Evolutionary conservation across 768 basidiomycete genomes (phyloP).

Genomic region (Serendipita sp.): DNA sequence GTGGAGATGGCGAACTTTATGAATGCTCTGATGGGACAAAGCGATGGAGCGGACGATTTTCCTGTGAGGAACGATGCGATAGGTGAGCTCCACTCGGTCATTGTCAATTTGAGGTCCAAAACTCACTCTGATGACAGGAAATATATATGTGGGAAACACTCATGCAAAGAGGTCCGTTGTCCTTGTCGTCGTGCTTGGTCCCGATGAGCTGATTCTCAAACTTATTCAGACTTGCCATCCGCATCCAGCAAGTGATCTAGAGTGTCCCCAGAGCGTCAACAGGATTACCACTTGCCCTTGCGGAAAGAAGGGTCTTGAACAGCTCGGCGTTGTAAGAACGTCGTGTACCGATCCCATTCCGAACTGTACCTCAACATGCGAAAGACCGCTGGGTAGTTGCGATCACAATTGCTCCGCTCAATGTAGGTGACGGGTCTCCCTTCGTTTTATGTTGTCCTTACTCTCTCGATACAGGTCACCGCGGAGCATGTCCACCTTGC

Average conservation of each 20-base stretch:
- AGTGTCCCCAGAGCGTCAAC: conserved; percentile 61
- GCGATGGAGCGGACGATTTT: conserved; percentile 50
- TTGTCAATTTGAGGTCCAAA: background rate
- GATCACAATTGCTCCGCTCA: conserved; percentile 50
- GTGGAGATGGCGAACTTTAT: conserved; percentile 35
- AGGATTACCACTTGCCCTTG: conserved; percentile 68
- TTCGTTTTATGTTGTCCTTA: background rate
- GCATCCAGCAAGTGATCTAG: conserved; percentile 36
- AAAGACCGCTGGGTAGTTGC: conserved; percentile 47
- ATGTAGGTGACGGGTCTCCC: conserved; percentile 28
- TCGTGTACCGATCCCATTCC: conserved; percentile 66
- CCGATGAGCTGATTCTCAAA: background rate
- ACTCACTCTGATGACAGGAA: conserved; percentile 23
- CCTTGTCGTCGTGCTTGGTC: conserved; percentile 5
- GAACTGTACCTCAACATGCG: conserved; percentile 56
- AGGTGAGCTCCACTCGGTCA: conserved; percentile 24
- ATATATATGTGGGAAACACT: conserved; percentile 67
- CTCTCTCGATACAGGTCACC: conserved; percentile 28
- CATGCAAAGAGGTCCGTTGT: conserved; percentile 37
- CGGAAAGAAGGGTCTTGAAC: conserved; percentile 39
- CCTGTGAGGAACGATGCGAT: conserved; percentile 46
- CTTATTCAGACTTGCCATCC: conserved; percentile 46
- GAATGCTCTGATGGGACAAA: conserved; percentile 31
- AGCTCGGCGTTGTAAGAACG: conserved; percentile 17
- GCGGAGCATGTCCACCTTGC: conserved; percentile 70